Evolutionary conservation across 441 rosid species (phyloP).

Genomic region (Erodium chrysanthum): DNA sequence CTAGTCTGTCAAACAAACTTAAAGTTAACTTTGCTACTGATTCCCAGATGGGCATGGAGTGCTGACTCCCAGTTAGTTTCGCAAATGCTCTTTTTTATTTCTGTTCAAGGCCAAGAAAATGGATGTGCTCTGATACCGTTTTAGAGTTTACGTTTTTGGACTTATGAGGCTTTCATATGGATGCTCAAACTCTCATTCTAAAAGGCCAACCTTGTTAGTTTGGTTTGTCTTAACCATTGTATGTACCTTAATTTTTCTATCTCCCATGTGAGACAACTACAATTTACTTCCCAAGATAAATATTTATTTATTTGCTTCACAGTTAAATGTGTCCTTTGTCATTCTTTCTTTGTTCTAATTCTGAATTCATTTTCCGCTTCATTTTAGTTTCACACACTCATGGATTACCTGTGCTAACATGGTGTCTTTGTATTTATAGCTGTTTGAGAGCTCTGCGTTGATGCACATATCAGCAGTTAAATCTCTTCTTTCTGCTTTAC

Average conservation of each 20-base stretch:
- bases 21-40: neutral
- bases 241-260: neutral
- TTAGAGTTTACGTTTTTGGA: neutral
- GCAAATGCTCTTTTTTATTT: neutral
- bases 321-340: neutral
- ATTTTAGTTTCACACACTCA: constrained; percentile 13
- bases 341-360: neutral
- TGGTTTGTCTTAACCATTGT: neutral
- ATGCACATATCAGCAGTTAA: constrained; percentile 94
- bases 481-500: constrained; percentile 87
- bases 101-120: neutral
- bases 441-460: constrained; percentile 96
- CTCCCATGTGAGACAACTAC: neutral
- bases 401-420: constrained; percentile 31
- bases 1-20: neutral
- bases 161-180: neutral
- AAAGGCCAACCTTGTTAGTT: neutral
- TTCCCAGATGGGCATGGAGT: neutral
- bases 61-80: neutral
- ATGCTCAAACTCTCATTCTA: neutral
- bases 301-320: neutral
- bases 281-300: neutral
- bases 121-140: neutral
- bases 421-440: constrained; percentile 37
- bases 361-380: neutral